A percentile compares a stretch with the other conserved stretches of the same genome.
phyloP scores from a whole-genome alignment of 2,329 filamentous ascomycete species.

The Colletotrichum chlorophyti region DNA sequence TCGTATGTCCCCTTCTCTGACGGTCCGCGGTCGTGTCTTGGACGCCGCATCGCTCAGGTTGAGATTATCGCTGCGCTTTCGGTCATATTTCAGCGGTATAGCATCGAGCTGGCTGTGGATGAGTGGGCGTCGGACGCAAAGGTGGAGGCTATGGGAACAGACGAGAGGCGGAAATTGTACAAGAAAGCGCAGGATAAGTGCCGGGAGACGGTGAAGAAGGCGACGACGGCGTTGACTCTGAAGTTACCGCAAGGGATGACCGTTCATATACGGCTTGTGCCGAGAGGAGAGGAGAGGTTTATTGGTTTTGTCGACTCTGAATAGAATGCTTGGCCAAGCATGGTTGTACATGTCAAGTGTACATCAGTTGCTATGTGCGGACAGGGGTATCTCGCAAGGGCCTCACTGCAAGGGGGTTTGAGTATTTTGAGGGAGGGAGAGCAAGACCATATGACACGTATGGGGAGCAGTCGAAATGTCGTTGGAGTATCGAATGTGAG shows the following conservation, averaged over 20 bases:
- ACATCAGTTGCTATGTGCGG: too few relatives aligned
- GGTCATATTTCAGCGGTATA: slow-evolving; percentile 64
- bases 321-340: too few relatives aligned
- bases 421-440: too few relatives aligned
- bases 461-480: too few relatives aligned
- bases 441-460: too few relatives aligned
- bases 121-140: slow-evolving; percentile 62
- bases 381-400: too few relatives aligned
- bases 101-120: slow-evolving; percentile 74
- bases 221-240: slow-evolving; percentile 72
- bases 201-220: slow-evolving; percentile 57
- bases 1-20: slow-evolving; percentile 66
- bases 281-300: slow-evolving; percentile 75
- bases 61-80: slow-evolving; percentile 63
- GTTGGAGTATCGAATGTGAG: too few relatives aligned
- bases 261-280: slow-evolving; percentile 73
- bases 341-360: too few relatives aligned
- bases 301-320: slow-evolving; percentile 44
- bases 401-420: too few relatives aligned
- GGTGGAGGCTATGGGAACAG: slow-evolving; percentile 55
- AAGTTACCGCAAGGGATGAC: slow-evolving; percentile 67
- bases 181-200: slow-evolving; percentile 64
- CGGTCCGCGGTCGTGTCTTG: slow-evolving; percentile 63
- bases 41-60: slow-evolving; percentile 64
- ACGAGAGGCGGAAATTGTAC: slow-evolving; percentile 62